These are phyloP conservation scores for Naegleria lovaniensis DNA, from an alignment of 208 protist genomes.

Conservation along the genomic window DNA sequence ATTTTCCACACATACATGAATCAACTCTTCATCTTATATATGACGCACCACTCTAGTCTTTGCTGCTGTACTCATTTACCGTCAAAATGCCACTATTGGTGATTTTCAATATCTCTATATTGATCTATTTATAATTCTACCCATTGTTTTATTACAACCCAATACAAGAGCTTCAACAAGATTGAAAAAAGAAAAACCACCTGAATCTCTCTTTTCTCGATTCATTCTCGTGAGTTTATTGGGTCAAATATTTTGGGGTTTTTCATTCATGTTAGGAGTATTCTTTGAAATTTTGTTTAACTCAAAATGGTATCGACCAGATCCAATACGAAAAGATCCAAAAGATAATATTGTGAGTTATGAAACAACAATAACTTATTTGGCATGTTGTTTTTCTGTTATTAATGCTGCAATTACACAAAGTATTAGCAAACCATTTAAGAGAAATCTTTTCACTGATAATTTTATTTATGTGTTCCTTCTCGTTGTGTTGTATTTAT, in stretches of 20 bases:
- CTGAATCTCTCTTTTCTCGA: conserved; percentile 16
- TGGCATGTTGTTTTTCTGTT: neutral
- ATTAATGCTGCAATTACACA: neutral
- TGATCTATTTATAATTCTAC: conserved; percentile 8
- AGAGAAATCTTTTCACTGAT: neutral
- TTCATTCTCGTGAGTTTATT: conserved; percentile 20
- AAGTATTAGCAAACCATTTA: neutral
- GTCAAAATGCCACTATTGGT: neutral
- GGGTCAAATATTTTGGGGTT: neutral
- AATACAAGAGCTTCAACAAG: neutral
- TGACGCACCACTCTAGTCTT: too few relatives aligned
- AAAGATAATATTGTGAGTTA: conserved; percentile 2
- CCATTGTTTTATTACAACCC: neutral
- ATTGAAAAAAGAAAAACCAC: conserved; percentile 8
- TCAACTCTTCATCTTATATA: too few relatives aligned
- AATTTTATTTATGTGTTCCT: neutral
- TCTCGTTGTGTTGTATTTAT: neutral
- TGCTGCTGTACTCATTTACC: neutral
- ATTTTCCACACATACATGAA: too few relatives aligned
- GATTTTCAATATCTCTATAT: conserved; percentile 18
- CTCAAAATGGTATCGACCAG: neutral
- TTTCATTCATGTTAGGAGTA: neutral
- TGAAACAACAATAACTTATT: conserved; percentile 20
- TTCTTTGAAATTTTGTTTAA: neutral
- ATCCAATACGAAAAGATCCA: neutral